phyloP scores from a whole-genome alignment of 768 basidiomycete genomes.

The Mycena kentingensis region DNA sequence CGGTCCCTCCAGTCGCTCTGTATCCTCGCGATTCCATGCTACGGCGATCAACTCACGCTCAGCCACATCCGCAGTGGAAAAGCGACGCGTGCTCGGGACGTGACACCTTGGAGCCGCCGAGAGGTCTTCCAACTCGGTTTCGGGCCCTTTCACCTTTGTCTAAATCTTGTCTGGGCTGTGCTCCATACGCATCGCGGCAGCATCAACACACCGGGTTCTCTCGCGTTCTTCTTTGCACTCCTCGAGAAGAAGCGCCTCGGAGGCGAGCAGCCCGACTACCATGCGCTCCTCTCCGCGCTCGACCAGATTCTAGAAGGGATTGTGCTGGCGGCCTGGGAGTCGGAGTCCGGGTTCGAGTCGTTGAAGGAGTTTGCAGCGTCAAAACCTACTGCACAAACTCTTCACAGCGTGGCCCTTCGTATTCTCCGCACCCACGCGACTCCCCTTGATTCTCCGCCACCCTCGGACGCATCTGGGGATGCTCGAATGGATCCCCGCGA shows the following conservation, averaged over 20 bases:
- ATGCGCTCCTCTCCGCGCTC: conserved; percentile 21
- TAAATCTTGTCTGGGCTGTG: conserved; percentile 24
- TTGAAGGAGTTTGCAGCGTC: conserved; percentile 14
- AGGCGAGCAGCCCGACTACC: conserved; percentile 25
- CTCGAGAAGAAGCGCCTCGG: conserved; percentile 22
- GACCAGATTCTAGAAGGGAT: conserved; percentile 22
- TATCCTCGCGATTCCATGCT: conserved; percentile 15
- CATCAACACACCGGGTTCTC: conserved; percentile 7
- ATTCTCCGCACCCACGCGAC: conserved; percentile 20
- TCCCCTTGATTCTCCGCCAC: background rate
- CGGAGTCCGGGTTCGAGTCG: conserved; percentile 12
- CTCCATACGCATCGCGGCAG: conserved; percentile 19
- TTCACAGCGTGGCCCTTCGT: conserved; percentile 9
- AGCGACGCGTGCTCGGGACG: conserved; percentile 6
- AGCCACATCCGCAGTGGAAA: conserved; percentile 13
- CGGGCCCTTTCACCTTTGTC: conserved; percentile 21
- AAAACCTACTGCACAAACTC: conserved; percentile 23
- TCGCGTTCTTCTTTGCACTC: conserved; percentile 21
- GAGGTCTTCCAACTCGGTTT: conserved; percentile 21
- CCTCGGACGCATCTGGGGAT: background rate
- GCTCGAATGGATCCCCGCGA: background rate
- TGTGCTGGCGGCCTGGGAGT: conserved; percentile 24
- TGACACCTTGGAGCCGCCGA: conserved; percentile 16
- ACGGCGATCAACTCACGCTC: conserved; percentile 23
- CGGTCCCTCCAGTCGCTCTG: conserved; percentile 3